These are phyloP conservation scores for Gracilariopsis chorda DNA, from an alignment of 23 red algal genomes.

Conservation along the genomic window DNA sequence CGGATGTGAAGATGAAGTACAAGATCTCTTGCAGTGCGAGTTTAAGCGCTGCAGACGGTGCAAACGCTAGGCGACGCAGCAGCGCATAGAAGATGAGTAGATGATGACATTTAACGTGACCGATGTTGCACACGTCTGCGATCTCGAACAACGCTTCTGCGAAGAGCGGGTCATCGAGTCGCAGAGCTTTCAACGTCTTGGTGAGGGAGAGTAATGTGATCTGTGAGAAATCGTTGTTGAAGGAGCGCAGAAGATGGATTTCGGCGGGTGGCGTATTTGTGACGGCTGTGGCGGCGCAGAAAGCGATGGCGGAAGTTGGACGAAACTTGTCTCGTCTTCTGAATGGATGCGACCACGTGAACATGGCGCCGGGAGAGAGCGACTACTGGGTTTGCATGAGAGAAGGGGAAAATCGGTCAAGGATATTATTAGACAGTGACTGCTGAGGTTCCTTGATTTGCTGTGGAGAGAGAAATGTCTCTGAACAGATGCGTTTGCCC, in stretches of 20 bases:
- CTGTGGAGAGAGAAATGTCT: no score
- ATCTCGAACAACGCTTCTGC: background rate
- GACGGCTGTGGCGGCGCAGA: background rate
- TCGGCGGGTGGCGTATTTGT: background rate
- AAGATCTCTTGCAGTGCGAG: background rate
- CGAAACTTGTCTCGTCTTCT: background rate
- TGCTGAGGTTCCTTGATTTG: no score
- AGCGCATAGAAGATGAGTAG: slow-evolving; percentile 1
- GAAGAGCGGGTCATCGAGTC: background rate
- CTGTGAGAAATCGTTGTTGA: background rate
- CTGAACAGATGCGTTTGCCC: no score
- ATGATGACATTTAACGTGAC: background rate
- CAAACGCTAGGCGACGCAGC: background rate
- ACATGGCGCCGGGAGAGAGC: no score
- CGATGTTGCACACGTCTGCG: background rate
- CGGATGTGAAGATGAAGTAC: background rate
- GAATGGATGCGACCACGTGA: background rate
- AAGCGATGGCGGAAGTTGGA: background rate
- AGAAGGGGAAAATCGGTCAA: no score
- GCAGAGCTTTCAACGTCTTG: background rate
- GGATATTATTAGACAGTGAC: no score
- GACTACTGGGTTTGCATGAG: no score
- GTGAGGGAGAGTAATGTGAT: background rate
- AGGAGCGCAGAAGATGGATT: background rate
- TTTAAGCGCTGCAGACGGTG: background rate